These are phyloP conservation scores for Gynostemma pentaphyllum DNA, from an alignment of 306 rosid species.

Conservation along the genomic window DNA sequence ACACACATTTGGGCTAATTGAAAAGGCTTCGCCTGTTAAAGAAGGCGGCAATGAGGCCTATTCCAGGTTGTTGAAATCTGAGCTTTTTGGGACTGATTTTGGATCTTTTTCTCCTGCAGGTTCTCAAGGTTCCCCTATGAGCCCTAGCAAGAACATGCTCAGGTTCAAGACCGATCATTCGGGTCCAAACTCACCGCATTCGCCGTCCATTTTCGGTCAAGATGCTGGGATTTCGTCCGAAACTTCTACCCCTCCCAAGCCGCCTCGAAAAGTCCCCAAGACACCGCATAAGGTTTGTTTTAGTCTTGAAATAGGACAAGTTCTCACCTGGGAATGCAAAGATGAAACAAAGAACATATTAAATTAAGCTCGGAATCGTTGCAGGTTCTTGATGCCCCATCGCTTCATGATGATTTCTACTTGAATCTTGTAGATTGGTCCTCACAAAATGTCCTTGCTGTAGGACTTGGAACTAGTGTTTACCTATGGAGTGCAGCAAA, in stretches of 20 bases:
- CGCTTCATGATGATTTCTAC: slow-evolving; percentile 98
- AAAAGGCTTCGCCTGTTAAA: too few species aligned
- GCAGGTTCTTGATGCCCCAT: slow-evolving; percentile 97
- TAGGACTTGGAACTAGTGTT: slow-evolving; percentile 87
- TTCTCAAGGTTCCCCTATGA: slow-evolving; percentile 34
- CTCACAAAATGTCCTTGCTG: slow-evolving; percentile 91
- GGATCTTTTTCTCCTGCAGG: slow-evolving; percentile 71
- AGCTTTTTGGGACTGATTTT: slow-evolving; percentile 56
- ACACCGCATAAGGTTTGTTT: slow-evolving; percentile 76
- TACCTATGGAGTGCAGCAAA: slow-evolving; percentile 96
- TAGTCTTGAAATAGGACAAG: neutral
- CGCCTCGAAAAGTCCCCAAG: slow-evolving; percentile 91
- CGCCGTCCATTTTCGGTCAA: slow-evolving; percentile 60
- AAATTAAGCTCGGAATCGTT: neutral
- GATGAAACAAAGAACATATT: too few species aligned
- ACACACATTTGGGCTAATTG: slow-evolving; percentile 18
- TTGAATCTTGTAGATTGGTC: slow-evolving; percentile 99
- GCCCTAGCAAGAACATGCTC: slow-evolving; percentile 88
- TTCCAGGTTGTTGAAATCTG: too few species aligned
- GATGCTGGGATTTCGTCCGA: slow-evolving; percentile 40
- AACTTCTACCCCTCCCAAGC: slow-evolving; percentile 76
- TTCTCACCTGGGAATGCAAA: neutral
- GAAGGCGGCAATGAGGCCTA: too few species aligned
- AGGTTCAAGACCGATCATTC: slow-evolving; percentile 72
- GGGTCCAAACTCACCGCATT: slow-evolving; percentile 66